Percentiles rank a stretch among this genome's conserved stretches.
These are phyloP conservation scores for Aotearoamyces nothofagi DNA, from an alignment of 2,329 filamentous ascomycete species.

Conservation along the genomic window DNA sequence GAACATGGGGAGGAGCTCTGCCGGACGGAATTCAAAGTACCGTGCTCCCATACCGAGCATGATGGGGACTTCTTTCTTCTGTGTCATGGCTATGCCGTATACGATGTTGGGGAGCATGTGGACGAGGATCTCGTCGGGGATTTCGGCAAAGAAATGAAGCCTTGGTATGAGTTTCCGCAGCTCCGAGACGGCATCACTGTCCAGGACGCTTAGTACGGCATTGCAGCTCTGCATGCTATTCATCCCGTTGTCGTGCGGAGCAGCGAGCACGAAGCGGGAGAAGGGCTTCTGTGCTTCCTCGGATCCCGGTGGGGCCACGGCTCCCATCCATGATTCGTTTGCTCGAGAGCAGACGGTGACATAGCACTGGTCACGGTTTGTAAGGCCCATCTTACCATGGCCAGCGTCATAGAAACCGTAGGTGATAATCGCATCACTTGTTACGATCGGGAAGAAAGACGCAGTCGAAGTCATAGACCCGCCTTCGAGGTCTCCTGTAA, in stretches of 20 bases:
- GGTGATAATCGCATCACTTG: constrained; percentile 24
- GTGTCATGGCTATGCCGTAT: constrained; percentile 31
- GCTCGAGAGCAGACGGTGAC: constrained; percentile 24
- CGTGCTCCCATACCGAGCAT: constrained; percentile 31
- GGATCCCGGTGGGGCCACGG: constrained; percentile 24
- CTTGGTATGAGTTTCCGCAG: not conserved
- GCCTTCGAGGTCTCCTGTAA: constrained; percentile 26
- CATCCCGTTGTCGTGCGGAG: constrained; percentile 34
- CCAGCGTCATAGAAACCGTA: constrained; percentile 35
- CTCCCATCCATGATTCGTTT: constrained; percentile 29
- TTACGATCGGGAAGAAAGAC: constrained; percentile 9
- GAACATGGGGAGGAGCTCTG: constrained; percentile 28
- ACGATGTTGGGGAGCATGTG: constrained; percentile 25
- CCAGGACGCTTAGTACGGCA: constrained; percentile 21
- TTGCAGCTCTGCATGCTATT: constrained; percentile 30
- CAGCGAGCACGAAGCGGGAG: constrained; percentile 22
- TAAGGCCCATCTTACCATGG: constrained; percentile 24
- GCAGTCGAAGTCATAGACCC: constrained; percentile 19
- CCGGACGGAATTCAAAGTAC: constrained; percentile 37
- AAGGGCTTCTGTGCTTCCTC: constrained; percentile 1
- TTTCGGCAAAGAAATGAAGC: constrained; percentile 9
- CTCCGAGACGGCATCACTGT: not conserved
- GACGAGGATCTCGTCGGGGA: constrained; percentile 12
- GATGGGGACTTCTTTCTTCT: constrained; percentile 29
- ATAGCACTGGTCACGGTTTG: constrained; percentile 28